These are phyloP conservation scores for Dothideomycetes sp. DNA, from an alignment of 2,329 filamentous ascomycete genomes.

Conservation along the genomic window DNA sequence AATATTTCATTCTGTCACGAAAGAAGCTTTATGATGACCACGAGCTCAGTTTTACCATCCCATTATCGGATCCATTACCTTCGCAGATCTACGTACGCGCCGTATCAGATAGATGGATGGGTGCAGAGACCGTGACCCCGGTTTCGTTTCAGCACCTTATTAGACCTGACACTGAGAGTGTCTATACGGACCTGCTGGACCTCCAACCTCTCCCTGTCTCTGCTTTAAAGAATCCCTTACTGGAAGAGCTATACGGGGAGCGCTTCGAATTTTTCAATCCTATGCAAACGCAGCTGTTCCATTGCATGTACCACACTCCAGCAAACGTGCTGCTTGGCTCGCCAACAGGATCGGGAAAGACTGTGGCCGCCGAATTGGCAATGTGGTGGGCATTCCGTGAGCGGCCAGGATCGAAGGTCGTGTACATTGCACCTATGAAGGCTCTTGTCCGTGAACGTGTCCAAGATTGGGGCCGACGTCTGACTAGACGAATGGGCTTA, in stretches of 20 bases:
- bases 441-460: constrained; percentile 93
- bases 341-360: constrained; percentile 95
- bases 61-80: constrained; percentile 81
- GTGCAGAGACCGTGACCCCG: constrained; percentile 87
- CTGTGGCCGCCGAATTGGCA: constrained; percentile 85
- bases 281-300: constrained; percentile 98
- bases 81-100: constrained; percentile 93
- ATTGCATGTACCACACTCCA: constrained; percentile 84
- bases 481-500: constrained; percentile 72
- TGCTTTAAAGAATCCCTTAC: constrained; percentile 72
- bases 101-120: constrained; percentile 91
- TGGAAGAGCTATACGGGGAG: constrained; percentile 81
- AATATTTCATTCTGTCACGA: constrained; percentile 86
- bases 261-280: constrained; percentile 97
- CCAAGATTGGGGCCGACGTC: constrained; percentile 79
- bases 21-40: constrained; percentile 92
- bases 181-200: constrained; percentile 89
- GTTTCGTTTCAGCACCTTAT: constrained; percentile 98
- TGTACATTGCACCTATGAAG: constrained; percentile 99
- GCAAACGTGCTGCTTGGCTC: constrained; percentile 91
- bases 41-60: constrained; percentile 95
- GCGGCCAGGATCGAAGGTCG: constrained; percentile 87
- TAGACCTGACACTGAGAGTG: constrained; percentile 89
- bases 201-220: constrained; percentile 80
- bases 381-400: constrained; percentile 99